Evolutionary conservation across 768 basidiomycete species (phyloP), one percentile per base, ranked within the genome.

Genomic region (Hericium rajendrae): DNA sequence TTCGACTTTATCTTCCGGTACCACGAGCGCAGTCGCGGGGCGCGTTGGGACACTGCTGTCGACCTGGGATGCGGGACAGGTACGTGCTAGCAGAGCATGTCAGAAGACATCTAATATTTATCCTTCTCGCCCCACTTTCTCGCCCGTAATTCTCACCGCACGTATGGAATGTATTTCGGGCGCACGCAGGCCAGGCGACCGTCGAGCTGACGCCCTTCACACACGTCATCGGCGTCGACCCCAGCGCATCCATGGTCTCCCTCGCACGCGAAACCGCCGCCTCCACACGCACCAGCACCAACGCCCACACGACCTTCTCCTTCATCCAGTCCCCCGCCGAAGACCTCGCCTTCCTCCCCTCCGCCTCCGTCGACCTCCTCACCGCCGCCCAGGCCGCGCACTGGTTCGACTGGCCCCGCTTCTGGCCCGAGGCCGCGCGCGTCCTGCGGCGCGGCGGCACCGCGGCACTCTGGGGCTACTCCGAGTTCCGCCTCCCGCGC

Each of bases 31-130:
- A 66, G 64, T 1, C 60, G 51, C 60, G 68, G 62, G 16, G 69
- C 69, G 2, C 61, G 65, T 54, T 87, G 81, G 78, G 74, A 80
- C 13, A 73, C 70, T 16, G 88, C 86, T 0, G 74, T 90, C 0
- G 91, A 94, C 63, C 67, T 91, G 2, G 90, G 91, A 4, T 92
- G 91, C 69, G 90, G 91, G 26, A 88, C 91, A n/a, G 87, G 90
- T 87, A 57, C 11, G 73, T 16, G 13, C 6, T 13, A 32, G 28
- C 28, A 32, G 28, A 32, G 28, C 28, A 32, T 32, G 4, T 32
- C 28, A 32, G 28, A 8, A 4, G 2, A 8, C 4, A 32, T 32
- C 28, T 50, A 9, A 24, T 20, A n/a, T 20, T 22, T 65, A 12
- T 41, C 40, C 22, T 37, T 46, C 37, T 24, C 53, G 26, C 22